Evolutionary conservation across 2,329 filamentous ascomycete species (phyloP).

Genomic region (Botrytis tulipae): DNA sequence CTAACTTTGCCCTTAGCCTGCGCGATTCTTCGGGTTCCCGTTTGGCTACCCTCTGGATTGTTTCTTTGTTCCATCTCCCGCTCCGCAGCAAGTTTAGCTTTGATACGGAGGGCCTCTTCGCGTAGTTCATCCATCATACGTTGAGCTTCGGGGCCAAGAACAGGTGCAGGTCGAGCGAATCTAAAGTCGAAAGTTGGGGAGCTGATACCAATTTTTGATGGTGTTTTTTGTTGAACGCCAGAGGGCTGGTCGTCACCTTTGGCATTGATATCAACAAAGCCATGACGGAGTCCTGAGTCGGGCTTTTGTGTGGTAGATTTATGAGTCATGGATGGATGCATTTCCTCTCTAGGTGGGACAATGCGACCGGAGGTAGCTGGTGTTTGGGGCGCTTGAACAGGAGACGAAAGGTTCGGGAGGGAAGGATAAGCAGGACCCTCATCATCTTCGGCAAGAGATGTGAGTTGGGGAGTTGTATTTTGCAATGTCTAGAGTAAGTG

Average conservation of each 20-base stretch:
- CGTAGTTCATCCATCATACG: constrained; percentile 66
- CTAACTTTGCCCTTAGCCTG: constrained; percentile 73
- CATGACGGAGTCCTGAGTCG: constrained; percentile 77
- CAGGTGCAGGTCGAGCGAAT: constrained; percentile 53
- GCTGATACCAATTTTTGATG: constrained; percentile 56
- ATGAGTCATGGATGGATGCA: constrained; percentile 86
- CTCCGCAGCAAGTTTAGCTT: constrained; percentile 63
- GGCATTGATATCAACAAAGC: constrained; percentile 68
- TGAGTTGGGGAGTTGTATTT: constrained; percentile 30
- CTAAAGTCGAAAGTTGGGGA: constrained; percentile 66
- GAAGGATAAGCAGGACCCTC: constrained; percentile 30
- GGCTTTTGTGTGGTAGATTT: constrained; percentile 70
- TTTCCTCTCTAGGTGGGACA: constrained; percentile 74
- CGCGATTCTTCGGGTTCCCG: constrained; percentile 67
- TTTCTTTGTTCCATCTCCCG: constrained; percentile 52
- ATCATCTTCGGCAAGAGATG: constrained; percentile 37
- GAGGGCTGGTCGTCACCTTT: constrained; percentile 44
- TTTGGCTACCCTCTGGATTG: constrained; percentile 44
- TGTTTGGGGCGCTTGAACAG: constrained; percentile 44
- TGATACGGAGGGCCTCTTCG: constrained; percentile 69
- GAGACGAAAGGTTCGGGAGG: constrained; percentile 31
- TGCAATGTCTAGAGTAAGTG: constrained; percentile 22
- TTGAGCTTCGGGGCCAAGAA: constrained; percentile 60
- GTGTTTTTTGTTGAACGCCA: constrained; percentile 55
- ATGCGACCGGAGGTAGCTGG: constrained; percentile 64